Evolutionary conservation across 2,329 filamentous ascomycete genomes (phyloP).

Genomic region (Kalmusia sp.): DNA sequence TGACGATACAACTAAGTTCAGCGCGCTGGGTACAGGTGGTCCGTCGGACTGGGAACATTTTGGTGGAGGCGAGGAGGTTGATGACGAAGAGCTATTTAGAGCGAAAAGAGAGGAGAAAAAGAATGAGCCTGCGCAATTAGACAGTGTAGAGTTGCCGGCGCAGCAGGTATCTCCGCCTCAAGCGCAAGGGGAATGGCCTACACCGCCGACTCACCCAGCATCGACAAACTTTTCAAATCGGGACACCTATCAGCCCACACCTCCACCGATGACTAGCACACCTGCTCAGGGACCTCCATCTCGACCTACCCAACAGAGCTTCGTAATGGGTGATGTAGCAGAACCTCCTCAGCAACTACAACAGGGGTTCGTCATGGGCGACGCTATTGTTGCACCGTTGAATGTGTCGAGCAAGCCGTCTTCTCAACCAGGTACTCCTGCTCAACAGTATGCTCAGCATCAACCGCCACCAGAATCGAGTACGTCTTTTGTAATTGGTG

Average conservation of each 20-base stretch:
- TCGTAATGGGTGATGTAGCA: slow-evolving; percentile 27
- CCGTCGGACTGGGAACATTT: slow-evolving; percentile 50
- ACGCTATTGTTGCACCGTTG: slow-evolving; percentile 16
- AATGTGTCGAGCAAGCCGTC: slow-evolving; percentile 18
- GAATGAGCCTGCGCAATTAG: slow-evolving; percentile 22
- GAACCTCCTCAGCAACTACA: neutral
- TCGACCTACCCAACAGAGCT: slow-evolving; percentile 24
- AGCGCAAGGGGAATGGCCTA: slow-evolving; percentile 38
- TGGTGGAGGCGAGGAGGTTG: slow-evolving; percentile 39
- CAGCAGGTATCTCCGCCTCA: slow-evolving; percentile 33
- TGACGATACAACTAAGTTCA: slow-evolving; percentile 38
- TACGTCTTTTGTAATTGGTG: slow-evolving; percentile 22
- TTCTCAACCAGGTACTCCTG: slow-evolving; percentile 23
- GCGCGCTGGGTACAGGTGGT: slow-evolving; percentile 41
- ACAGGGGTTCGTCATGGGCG: slow-evolving; percentile 3
- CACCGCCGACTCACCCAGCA: slow-evolving; percentile 33
- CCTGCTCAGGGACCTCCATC: slow-evolving; percentile 23
- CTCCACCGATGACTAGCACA: slow-evolving; percentile 30
- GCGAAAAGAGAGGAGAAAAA: slow-evolving; percentile 31
- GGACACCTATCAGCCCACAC: slow-evolving; percentile 42
- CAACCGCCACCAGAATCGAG: slow-evolving; percentile 21
- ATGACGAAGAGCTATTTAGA: slow-evolving; percentile 43
- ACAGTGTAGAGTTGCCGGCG: slow-evolving; percentile 39
- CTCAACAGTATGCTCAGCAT: slow-evolving; percentile 21
- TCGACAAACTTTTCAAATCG: slow-evolving; percentile 17